Evolutionary conservation across 2,329 filamentous ascomycete species (phyloP), one percentile per base, ranked within the genome.

Genomic region (Paraphaeosphaeria minitans): DNA sequence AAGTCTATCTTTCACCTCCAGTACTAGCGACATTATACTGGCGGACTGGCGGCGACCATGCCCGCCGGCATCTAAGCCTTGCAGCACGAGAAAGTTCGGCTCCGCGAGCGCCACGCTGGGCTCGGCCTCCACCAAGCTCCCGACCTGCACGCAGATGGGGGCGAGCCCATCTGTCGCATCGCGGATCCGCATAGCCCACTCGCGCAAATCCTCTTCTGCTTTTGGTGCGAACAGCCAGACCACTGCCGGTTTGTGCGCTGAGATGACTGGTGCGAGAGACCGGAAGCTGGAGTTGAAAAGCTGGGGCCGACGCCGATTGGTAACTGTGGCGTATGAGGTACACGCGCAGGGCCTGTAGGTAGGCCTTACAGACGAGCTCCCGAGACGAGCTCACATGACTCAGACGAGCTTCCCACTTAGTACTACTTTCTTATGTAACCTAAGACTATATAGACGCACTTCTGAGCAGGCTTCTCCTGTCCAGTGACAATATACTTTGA

Each of bases 181-280:
- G 29, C 75, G 70, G 14, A 70, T 65, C 16, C 66, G 71, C 33
- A 49, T 64, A 48, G 69, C 69, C 73, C 66, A 77, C 49, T 35
- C 70, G 49, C 62, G 64, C 56, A 73, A 62, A 27, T 78, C 74
- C 33, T 77, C 65, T 31, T 72, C 57, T 22, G 58, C 61, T 6
- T 79, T 73, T 6, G 86, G 87, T 4, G 87, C 87, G 67, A 89
- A 89, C 21, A 90, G 79, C 87, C 87, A 90, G 1, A 87, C 78
- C 0, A 85, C 87, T 2, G 81, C 82, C 3, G 87, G 86, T 0
- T 75, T 75, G 68, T 87, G 80, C 59, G 79, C 75, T 35, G 70
- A 70, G 14, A 90, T 74, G n/a, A 88, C 65, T 1, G 82, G 82
- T 2, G 84, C 69, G 1, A 78, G 78, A n/a, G 77, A 72, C 53